Evolutionary conservation across 2,329 filamentous ascomycete genomes (phyloP), one percentile per base, ranked within the genome.

Genomic region (Phialocephala sp.): DNA sequence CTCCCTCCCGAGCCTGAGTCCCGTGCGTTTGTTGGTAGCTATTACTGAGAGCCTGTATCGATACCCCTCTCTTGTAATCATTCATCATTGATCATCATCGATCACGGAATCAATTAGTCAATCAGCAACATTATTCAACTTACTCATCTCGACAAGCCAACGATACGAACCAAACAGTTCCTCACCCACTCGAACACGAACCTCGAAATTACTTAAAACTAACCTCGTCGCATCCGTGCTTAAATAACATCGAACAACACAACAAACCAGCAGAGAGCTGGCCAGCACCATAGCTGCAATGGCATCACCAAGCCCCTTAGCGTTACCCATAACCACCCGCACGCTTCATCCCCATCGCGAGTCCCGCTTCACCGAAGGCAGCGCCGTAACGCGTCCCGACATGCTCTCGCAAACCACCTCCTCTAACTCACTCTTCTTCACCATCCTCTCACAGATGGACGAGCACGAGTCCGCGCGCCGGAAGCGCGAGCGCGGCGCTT

Each of bases 391-490:
- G 2, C 55, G 57, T n/a, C 8, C 47, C 15, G 64, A 66, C 45
- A 39, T 60, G 9, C 55, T 56, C n/a, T 45, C 50, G 11, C 64
- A 63, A 20, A 2, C 43, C n/a, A 41, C 14, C 37, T 18, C 58
- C 59, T 37, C 60, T 39, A 56, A 66, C 39, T 22, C 41, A n/a
- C 50, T 62, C 45, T 59, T 64, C 20, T 54, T 59, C 35, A 43
- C 32, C 24, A 60, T 71, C 43, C 66, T 72, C 35, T 62, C 60
- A 5, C 64, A 71, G 61, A 69, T 69, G 68, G 69, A 72, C 47
- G 68, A 67, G 27, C 62, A 68, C 52, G 69, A 70, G 41, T 36
- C 15, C 12, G 37, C 56, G 35, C 60, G 66, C 9, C 63, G 61
- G 32, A 57, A 43, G 32, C 61, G 58, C 35, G 52, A 61, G 8